phyloP scores from a whole-genome alignment of 306 rosid species.

The Arachis hypogaea region DNA sequence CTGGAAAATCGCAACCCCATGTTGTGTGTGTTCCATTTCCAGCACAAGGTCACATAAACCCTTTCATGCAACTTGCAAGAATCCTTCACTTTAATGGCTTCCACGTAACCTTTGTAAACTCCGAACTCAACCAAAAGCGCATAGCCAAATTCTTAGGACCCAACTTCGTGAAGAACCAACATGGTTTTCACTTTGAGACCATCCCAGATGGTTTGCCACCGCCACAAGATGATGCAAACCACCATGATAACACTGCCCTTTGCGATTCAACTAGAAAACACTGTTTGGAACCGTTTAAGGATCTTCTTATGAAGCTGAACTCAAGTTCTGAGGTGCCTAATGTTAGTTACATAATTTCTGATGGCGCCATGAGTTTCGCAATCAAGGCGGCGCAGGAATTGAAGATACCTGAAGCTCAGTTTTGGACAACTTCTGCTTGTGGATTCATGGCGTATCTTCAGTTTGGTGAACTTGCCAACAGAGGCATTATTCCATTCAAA shows the following conservation, averaged over 20 bases:
- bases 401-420: conserved; percentile 44
- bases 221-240: conserved; percentile 8
- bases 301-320: conserved; percentile 35
- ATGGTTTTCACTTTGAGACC: conserved; percentile 38
- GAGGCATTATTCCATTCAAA: conserved; percentile 49
- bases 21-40: conserved; percentile 47
- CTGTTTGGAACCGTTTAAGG: conserved; percentile 37
- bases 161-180: conserved; percentile 1
- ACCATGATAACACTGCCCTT: conserved; percentile 36
- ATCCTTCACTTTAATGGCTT: conserved; percentile 42
- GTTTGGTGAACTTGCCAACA: conserved; percentile 34
- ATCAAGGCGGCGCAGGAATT: conserved; percentile 38
- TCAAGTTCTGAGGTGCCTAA: conserved; percentile 31
- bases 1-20: conserved; percentile 35
- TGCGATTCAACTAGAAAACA: conserved; percentile 42
- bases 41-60: conserved; percentile 46
- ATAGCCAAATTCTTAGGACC: conserved; percentile 33
- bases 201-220: conserved; percentile 42
- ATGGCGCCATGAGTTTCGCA: conserved; percentile 44
- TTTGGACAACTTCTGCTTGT: conserved; percentile 54
- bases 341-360: conserved; percentile 44
- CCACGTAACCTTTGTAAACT: conserved; percentile 45
- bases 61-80: conserved; percentile 42
- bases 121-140: conserved; percentile 28
- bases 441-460: conserved; percentile 46